phyloP scores from a whole-genome alignment of 1,284 basidiomycete species.

The Cryptococcus depauperatus region DNA sequence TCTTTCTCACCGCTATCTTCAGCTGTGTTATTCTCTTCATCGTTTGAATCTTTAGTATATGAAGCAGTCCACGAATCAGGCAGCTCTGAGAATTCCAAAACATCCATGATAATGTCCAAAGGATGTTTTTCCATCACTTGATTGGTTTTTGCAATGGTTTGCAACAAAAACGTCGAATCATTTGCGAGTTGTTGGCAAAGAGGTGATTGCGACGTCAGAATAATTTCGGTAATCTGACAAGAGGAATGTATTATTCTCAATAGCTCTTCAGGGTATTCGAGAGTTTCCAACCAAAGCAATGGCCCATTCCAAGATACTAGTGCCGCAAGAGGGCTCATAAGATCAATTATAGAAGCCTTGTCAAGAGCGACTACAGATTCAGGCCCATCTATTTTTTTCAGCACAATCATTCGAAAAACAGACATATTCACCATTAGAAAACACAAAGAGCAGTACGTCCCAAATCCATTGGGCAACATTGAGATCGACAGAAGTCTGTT shows the following conservation, averaged over 20 bases:
- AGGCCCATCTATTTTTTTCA: background rate
- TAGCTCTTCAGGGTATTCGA: background rate
- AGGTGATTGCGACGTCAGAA: background rate
- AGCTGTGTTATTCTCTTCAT: background rate
- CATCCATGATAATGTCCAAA: slow-evolving; percentile 13
- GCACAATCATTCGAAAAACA: too few species aligned
- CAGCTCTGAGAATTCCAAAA: slow-evolving; percentile 15
- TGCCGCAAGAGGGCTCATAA: background rate
- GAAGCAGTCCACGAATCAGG: background rate
- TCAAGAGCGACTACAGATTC: background rate
- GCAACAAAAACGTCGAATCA: background rate
- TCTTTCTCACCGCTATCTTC: slow-evolving; percentile 4
- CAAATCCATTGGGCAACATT: slow-evolving; percentile 8
- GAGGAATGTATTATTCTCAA: background rate
- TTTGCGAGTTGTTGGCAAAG: background rate
- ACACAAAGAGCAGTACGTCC: slow-evolving; percentile 3
- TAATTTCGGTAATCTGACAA: background rate
- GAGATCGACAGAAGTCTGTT: background rate
- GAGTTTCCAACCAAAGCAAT: background rate
- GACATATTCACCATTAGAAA: background rate
- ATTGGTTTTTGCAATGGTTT: too few species aligned
- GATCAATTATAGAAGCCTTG: background rate
- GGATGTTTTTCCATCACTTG: too few species aligned
- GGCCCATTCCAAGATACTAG: background rate
- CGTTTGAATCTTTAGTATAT: background rate